Evolutionary conservation across 805 yeast genomes (phyloP).

Genomic region (Suhomyces vadensis): DNA sequence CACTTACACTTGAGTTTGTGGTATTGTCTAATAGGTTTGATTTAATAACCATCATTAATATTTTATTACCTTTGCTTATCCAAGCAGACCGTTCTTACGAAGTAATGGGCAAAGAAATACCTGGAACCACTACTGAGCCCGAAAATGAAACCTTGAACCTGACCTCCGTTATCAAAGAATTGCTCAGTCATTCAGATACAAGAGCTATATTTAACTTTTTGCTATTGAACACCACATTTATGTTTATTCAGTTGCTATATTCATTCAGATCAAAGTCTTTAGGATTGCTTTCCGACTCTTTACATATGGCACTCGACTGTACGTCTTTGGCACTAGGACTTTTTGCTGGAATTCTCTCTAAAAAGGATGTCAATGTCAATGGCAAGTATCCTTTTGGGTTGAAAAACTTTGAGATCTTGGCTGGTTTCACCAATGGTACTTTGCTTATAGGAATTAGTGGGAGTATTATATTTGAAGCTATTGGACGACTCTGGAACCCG

Average conservation of each 20-base stretch:
- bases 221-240: slow-evolving; percentile 82
- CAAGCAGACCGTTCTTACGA: slow-evolving; percentile 17
- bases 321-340: slow-evolving; percentile 86
- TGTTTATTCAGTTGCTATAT: slow-evolving; percentile 90
- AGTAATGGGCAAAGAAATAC: slow-evolving; percentile 2
- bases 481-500: slow-evolving; percentile 78
- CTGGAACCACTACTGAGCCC: background rate
- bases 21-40: slow-evolving; percentile 15
- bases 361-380: slow-evolving; percentile 44
- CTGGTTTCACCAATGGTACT: slow-evolving; percentile 95
- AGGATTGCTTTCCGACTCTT: slow-evolving; percentile 87
- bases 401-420: slow-evolving; percentile 80
- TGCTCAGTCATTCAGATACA: slow-evolving; percentile 57
- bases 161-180: slow-evolving; percentile 26
- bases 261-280: slow-evolving; percentile 91
- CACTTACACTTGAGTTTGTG: slow-evolving; percentile 22
- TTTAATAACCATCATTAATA: slow-evolving; percentile 12
- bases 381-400: slow-evolving; percentile 86
- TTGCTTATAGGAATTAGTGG: slow-evolving; percentile 83
- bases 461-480: slow-evolving; percentile 83
- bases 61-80: slow-evolving; percentile 23
- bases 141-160: background rate
- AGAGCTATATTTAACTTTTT: slow-evolving; percentile 86
- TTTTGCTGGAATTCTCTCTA: slow-evolving; percentile 67
- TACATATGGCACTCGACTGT: slow-evolving; percentile 97